Evolutionary conservation across 1,284 basidiomycete species (phyloP), one percentile per base, ranked within the genome.

Genomic region (Porogramme epimiltina): DNA sequence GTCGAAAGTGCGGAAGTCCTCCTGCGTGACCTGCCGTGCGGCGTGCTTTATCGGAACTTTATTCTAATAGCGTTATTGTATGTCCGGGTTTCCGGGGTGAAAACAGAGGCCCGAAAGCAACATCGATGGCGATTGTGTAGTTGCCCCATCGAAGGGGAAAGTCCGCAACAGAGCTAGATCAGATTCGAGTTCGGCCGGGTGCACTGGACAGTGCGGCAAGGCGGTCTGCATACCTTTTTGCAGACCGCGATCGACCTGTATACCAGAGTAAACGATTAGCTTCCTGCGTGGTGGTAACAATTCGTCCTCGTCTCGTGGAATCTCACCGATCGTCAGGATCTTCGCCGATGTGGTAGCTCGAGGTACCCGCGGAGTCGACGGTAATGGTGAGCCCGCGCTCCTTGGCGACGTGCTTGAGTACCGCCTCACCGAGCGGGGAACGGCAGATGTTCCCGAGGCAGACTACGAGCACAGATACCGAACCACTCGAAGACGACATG

Each of bases 401-500:
- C 45, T 74, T 71, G 4, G 86, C 87, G 51, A 83, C 74, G 47
- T 85, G 75, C 49, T 67, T 71, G 18, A 91, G 74, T 25, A 91
- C 86, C 4, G 87, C 89, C 69, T 91, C 87, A 26, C 89, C 89
- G 80, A 91, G 88, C 1, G 88, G 89, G 26, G 87, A 89, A 37
- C 88, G 81, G 63, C 87, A 89, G 52, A 90, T 89, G 66, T 90
- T 90, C 16, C 88, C 87, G 26, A 91, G 71, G 62, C 89, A 91
- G 34, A 91, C 87, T 51, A 91, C 69, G 36, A 91, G 79, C 26
- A 85, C 85, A 43, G 75, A 76, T 2, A 63, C 65, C 25, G 8
- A 6, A 13, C 28, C 28, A 8, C 58, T 42, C 26, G 31, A 38
- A 13, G 40, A 15, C 16, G 55, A 51, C 55, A 57, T 54, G 43